Evolutionary conservation across 257 asterid genomes (phyloP).

Genomic region (Rauvolfia tetraphylla): DNA sequence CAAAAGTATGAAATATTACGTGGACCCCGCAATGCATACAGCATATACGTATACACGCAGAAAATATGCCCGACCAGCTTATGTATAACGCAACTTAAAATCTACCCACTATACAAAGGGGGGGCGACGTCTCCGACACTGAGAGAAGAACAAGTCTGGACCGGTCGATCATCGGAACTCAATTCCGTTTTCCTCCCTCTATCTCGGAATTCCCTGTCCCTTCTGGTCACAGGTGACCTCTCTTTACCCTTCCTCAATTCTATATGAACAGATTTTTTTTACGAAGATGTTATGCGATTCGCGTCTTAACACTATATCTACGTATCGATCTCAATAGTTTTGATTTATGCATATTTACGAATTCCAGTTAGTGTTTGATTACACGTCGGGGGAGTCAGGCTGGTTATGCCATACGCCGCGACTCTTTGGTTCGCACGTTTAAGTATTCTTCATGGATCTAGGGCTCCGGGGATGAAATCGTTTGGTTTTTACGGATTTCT

Average conservation of each 20-base stretch:
- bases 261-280: neutral
- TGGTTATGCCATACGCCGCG: neutral
- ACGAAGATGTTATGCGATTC: neutral
- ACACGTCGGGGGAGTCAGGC: neutral
- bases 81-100: constrained; percentile 17
- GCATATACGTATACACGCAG: neutral
- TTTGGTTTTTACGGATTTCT: neutral
- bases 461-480: constrained; percentile 13
- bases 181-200: neutral
- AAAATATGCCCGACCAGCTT: constrained; percentile 14
- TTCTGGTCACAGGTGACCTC: constrained; percentile 5
- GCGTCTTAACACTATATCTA: neutral
- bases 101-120: neutral
- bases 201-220: neutral
- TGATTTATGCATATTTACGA: neutral
- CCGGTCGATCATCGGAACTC: neutral
- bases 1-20: neutral
- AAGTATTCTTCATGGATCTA: constrained; percentile 16
- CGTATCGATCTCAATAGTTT: neutral
- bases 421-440: neutral
- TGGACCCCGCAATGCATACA: neutral
- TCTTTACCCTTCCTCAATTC: neutral
- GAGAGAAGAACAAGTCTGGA: neutral
- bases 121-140: constrained; percentile 2
- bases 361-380: neutral